Evolutionary conservation across 257 asterid genomes (phyloP).

Genomic region (Striga asiatica): DNA sequence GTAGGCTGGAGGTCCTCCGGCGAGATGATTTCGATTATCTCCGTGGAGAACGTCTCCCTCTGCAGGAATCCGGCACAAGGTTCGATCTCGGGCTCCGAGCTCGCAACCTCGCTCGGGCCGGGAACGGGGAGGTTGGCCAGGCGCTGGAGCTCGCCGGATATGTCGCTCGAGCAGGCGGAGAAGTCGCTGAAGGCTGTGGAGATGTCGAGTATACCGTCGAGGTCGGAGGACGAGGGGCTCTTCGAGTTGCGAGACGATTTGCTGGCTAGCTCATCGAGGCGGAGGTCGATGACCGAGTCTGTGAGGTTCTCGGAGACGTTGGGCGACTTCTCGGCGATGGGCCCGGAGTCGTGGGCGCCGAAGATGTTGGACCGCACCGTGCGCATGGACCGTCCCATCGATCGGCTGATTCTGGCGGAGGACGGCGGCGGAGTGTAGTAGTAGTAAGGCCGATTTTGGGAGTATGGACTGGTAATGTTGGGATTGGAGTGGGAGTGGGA

Average conservation of each 20-base stretch:
- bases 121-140: background rate
- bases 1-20: background rate
- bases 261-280: background rate
- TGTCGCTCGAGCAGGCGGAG: background rate
- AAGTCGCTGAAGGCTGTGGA: background rate
- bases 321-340: background rate
- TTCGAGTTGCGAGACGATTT: background rate
- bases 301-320: background rate
- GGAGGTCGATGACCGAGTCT: background rate
- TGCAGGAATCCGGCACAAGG: background rate
- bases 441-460: constrained; percentile 22
- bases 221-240: no score
- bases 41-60: no score
- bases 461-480: background rate
- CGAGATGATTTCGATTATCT: background rate
- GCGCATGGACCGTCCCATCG: constrained; percentile 30
- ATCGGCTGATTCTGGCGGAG: constrained; percentile 21
- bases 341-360: background rate
- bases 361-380: constrained; percentile 23
- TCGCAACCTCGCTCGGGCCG: no score
- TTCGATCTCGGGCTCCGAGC: background rate
- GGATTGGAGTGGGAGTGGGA: no score
- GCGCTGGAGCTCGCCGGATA: background rate
- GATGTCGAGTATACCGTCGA: no score
- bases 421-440: constrained; percentile 12